A percentile compares a stretch with the other conserved stretches of the same genome.
phyloP scores from a whole-genome alignment of 108 stramenopile species.

The Pseudonitzschia pungens region DNA sequence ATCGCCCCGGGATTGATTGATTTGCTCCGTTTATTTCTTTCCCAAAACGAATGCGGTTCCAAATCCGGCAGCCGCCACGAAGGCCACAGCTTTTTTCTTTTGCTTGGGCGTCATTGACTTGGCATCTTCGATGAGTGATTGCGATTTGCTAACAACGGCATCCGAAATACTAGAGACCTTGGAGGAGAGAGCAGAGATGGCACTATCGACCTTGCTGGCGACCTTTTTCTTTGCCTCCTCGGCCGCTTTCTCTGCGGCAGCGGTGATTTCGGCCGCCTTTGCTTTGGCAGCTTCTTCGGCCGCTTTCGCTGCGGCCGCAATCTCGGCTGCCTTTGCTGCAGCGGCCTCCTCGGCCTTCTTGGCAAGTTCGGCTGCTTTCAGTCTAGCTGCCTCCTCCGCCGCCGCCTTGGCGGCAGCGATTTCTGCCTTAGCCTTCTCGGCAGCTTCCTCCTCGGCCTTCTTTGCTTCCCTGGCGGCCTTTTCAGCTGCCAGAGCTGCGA shows the following conservation, averaged over 20 bases:
- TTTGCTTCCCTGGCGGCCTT: slow-evolving; percentile 1
- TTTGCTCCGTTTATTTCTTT: background rate
- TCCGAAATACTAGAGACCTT: slow-evolving; percentile 24
- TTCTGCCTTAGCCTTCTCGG: background rate
- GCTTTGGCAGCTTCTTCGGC: background rate
- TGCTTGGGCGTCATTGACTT: slow-evolving; percentile 27
- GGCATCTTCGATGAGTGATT: slow-evolving; percentile 24
- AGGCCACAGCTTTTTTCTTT: slow-evolving; percentile 31
- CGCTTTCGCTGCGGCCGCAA: background rate
- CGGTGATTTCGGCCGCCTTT: slow-evolving; percentile 1
- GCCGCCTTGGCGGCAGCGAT: slow-evolving; percentile 2
- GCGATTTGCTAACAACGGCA: slow-evolving; percentile 20
- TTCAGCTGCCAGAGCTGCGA: slow-evolving; percentile 4
- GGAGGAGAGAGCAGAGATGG: slow-evolving; percentile 17
- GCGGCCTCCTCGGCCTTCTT: slow-evolving; percentile 4
- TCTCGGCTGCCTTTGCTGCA: slow-evolving; percentile 4
- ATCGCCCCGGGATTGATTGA: background rate
- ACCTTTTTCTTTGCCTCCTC: background rate
- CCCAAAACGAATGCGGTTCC: slow-evolving; percentile 14
- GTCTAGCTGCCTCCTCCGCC: slow-evolving; percentile 7
- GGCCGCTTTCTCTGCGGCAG: background rate
- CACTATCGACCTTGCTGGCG: slow-evolving; percentile 21
- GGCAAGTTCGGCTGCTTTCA: slow-evolving; percentile 9
- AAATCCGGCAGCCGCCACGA: slow-evolving; percentile 23
- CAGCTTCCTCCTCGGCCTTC: background rate